phyloP scores from a whole-genome alignment of 2,329 filamentous ascomycete genomes.

The Penicillium verrucosum region DNA sequence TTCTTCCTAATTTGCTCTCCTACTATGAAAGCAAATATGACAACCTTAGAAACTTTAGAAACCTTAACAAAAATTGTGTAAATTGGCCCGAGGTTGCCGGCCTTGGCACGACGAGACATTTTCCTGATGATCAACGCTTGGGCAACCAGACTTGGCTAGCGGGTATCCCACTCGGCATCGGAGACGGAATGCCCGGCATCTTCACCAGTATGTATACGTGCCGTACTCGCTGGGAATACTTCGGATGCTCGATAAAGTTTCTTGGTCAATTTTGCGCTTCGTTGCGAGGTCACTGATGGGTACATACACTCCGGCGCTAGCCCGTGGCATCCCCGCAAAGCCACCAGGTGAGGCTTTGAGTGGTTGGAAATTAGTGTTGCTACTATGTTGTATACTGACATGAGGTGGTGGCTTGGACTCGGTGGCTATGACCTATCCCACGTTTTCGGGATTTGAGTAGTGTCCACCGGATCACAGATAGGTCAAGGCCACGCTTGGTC shows the following conservation, averaged over 20 bases:
- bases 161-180: not conserved
- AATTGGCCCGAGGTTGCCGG: not conserved
- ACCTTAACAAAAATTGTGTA: not conserved
- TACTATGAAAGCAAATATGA: not conserved
- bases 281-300: not conserved
- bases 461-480: not conserved
- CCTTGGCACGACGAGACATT: not conserved
- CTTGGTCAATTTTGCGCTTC: not conserved
- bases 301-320: not conserved
- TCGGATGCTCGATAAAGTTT: not conserved
- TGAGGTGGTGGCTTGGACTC: not conserved
- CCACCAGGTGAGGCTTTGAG: not conserved
- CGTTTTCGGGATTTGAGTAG: not conserved
- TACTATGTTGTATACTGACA: not conserved
- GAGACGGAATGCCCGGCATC: not conserved
- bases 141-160: not conserved
- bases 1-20: not conserved
- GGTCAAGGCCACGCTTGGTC: not conserved
- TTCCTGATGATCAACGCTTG: not conserved
- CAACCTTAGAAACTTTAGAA: not conserved
- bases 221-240: not conserved
- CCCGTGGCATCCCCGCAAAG: not conserved
- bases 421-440: not conserved
- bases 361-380: not conserved
- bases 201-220: not conserved